phyloP scores from a whole-genome alignment of 805 yeast species.

The Candida railenensis region DNA sequence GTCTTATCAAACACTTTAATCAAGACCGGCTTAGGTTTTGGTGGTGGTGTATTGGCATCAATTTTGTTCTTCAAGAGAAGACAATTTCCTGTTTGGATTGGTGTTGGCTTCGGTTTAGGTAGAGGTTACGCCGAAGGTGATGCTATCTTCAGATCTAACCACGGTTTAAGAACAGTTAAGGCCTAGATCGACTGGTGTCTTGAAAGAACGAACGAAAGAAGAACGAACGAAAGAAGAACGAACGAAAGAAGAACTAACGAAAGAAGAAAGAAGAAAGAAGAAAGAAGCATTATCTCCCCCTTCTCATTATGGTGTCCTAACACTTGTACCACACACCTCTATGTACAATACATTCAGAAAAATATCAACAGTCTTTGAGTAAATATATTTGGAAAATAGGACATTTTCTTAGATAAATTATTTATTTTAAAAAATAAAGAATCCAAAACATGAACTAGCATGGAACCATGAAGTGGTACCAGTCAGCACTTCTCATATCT shows the following conservation, averaged over 20 bases:
- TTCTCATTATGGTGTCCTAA: not conserved
- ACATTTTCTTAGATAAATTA: not conserved
- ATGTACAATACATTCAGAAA: not conserved
- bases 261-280: too few species aligned
- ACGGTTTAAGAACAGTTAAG: constrained; percentile 73
- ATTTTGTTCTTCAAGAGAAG: constrained; percentile 89
- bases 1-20: constrained; percentile 92
- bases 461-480: too few species aligned
- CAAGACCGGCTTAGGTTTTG: constrained; percentile 94
- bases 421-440: not conserved
- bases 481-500: too few species aligned
- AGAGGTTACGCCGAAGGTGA: constrained; percentile 98
- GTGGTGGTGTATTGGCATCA: constrained; percentile 92
- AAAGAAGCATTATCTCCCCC: not conserved
- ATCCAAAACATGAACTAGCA: too few species aligned
- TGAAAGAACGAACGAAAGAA: too few species aligned
- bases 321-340: not conserved
- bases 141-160: constrained; percentile 83
- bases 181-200: constrained; percentile 50
- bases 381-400: not conserved
- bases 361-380: not conserved
- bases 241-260: too few species aligned
- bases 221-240: too few species aligned
- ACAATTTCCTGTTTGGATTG: constrained; percentile 97
- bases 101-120: constrained; percentile 96